Evolutionary conservation across 2,329 filamentous ascomycete species (phyloP), one percentile per base, ranked within the genome.

Genomic region (Colletotrichum lindemuthianum): DNA sequence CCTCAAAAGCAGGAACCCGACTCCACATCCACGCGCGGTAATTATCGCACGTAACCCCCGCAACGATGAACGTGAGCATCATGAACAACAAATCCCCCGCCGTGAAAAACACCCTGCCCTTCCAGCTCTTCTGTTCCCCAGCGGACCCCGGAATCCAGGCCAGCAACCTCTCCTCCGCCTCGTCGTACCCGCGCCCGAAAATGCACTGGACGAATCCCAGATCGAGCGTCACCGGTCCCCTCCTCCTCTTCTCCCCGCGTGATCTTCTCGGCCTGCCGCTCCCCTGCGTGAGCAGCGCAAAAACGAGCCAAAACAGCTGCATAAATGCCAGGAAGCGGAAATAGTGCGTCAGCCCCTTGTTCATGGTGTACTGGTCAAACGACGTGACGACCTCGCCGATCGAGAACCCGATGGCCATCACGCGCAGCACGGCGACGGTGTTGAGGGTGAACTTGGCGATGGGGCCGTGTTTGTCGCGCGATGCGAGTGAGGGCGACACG

Each of bases 161-260:
- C 11, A 48, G 52, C 47, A 59, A 1, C 40, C 6, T 57, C 52
- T 9, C 13, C 40, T 6, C 43, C 52, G 12, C 34, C 4, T 54
- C 59, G 12, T 43, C 32, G 12, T 54, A 7, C 12, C 41, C 9
- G 37, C 39, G 34, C 3, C 54, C 54, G 11, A 63, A 66, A 43
- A 66, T 59, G 44, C 59, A 66, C 48, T 59, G 39, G 8, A 66
- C 52, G 1, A 39, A 53, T 1, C 63, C 63, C 8, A 66, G 8
- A 33, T 66, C 63, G 10, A 66, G 6, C 13, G 48, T 36, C 8
- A 53, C 10, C 3, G 24, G 24, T 24, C 43, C 41, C 39, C 36
- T 64, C 1, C 33, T 15, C n/a, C 8, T 37, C 1, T 13, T 24
- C 24, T 41, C 39, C 9, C 4, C n/a, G 12, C 15, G 2, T 4